These are phyloP conservation scores for Purpureocillium lavendulum DNA, from an alignment of 2,329 filamentous ascomycete genomes.

Conservation along the genomic window DNA sequence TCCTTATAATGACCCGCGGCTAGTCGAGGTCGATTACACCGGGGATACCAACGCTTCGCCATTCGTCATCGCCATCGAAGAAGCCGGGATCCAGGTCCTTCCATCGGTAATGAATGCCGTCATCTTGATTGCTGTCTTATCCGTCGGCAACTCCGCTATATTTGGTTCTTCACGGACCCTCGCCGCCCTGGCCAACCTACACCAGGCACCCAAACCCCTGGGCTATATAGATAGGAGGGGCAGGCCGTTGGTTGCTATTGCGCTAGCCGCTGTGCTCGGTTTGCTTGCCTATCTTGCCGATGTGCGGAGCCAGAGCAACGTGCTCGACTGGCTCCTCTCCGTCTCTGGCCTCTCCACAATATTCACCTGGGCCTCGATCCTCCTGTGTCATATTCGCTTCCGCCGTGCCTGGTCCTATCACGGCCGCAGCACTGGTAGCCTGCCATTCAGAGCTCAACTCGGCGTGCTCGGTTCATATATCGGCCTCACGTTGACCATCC, in stretches of 20 bases:
- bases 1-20: slow-evolving; percentile 56
- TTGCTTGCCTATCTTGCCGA: slow-evolving; percentile 69
- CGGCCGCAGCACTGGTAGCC: slow-evolving; percentile 63
- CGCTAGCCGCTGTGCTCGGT: slow-evolving; percentile 57
- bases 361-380: slow-evolving; percentile 80
- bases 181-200: slow-evolving; percentile 80
- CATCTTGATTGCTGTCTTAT: slow-evolving; percentile 82
- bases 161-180: slow-evolving; percentile 89
- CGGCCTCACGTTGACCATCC: slow-evolving; percentile 64
- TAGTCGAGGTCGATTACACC: slow-evolving; percentile 47
- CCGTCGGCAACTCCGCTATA: slow-evolving; percentile 84
- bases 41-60: slow-evolving; percentile 71
- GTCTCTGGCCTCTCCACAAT: slow-evolving; percentile 65
- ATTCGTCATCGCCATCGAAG: slow-evolving; percentile 86
- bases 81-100: slow-evolving; percentile 72
- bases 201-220: slow-evolving; percentile 69
- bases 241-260: slow-evolving; percentile 67
- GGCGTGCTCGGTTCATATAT: slow-evolving; percentile 75
- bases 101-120: slow-evolving; percentile 89
- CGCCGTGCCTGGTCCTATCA: slow-evolving; percentile 64
- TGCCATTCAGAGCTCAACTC: slow-evolving; percentile 74
- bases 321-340: slow-evolving; percentile 74
- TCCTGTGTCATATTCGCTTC: slow-evolving; percentile 88
- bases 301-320: slow-evolving; percentile 47
- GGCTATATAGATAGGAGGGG: slow-evolving; percentile 78